phyloP scores from a whole-genome alignment of 2,329 filamentous ascomycete genomes.

The Clarireedia hainanense region DNA sequence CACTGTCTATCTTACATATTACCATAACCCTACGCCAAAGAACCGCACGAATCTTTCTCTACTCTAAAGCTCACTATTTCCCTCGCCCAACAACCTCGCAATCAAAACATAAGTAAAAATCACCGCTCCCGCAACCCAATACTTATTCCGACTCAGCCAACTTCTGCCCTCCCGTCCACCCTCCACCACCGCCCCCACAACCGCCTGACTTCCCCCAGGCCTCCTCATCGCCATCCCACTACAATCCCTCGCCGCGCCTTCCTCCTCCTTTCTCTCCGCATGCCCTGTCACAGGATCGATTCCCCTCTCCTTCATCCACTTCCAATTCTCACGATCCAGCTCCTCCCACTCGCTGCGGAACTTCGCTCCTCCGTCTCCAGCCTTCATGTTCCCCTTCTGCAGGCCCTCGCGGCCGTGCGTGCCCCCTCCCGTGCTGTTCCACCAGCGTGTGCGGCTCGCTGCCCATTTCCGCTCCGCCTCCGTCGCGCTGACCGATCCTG shows the following conservation, averaged over 20 bases:
- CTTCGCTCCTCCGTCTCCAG: conserved; percentile 85
- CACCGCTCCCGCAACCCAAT: conserved; percentile 59
- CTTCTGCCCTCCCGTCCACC: conserved; percentile 71
- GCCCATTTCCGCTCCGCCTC: conserved; percentile 71
- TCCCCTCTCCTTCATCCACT: conserved; percentile 78
- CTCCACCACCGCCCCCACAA: conserved; percentile 62
- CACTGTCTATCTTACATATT: not conserved
- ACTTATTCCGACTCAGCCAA: conserved; percentile 75
- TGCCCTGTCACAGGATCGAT: conserved; percentile 73
- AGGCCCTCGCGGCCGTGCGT: conserved; percentile 30
- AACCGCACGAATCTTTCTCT: not conserved
- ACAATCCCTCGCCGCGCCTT: conserved; percentile 44
- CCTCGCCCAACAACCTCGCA: conserved; percentile 54
- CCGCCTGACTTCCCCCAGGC: conserved; percentile 46
- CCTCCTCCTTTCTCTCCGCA: conserved; percentile 40
- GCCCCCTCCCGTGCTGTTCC: conserved; percentile 84
- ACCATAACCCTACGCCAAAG: not conserved
- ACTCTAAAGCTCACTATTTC: not conserved
- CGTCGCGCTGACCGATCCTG: conserved; percentile 73
- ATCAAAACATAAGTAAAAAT: conserved; percentile 80
- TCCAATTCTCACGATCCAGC: conserved; percentile 80
- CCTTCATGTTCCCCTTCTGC: conserved; percentile 73
- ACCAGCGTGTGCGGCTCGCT: conserved; percentile 78
- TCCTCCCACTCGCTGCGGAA: conserved; percentile 89
- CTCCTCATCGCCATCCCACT: conserved; percentile 56